Percentiles rank a stretch among this genome's conserved stretches.
Evolutionary conservation across 768 basidiomycete genomes (phyloP).

Genomic region (Mycena epipterygia): DNA sequence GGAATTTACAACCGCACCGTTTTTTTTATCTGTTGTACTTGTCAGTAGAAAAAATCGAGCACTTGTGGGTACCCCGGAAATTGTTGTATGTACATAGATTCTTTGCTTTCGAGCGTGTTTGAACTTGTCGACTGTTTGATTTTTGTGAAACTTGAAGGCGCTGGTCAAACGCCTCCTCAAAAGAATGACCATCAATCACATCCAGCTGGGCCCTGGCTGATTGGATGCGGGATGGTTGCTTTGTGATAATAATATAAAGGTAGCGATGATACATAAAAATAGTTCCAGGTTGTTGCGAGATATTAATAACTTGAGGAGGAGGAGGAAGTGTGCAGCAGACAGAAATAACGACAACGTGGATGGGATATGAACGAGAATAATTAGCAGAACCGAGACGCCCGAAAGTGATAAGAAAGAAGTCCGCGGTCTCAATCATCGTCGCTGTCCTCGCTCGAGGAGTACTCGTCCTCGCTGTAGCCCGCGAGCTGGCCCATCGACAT

Average conservation of each 20-base stretch:
- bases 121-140: too few relatives aligned
- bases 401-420: too few relatives aligned
- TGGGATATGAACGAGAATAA: background rate
- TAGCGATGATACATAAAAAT: conserved; percentile 11
- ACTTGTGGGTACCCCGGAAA: background rate
- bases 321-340: background rate
- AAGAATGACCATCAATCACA: too few relatives aligned
- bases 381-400: background rate
- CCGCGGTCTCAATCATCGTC: conserved; percentile 57
- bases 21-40: conserved; percentile 15
- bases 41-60: conserved; percentile 7
- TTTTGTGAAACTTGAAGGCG: too few relatives aligned
- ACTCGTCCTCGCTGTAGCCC: conserved; percentile 56
- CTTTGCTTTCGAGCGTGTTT: background rate
- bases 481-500: conserved; percentile 67
- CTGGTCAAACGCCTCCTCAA: too few relatives aligned
- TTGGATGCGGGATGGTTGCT: too few relatives aligned
- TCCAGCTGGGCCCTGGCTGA: too few relatives aligned
- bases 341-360: background rate
- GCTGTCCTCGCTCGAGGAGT: conserved; percentile 67
- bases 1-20: conserved; percentile 1
- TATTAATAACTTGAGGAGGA: conserved; percentile 17
- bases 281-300: background rate
- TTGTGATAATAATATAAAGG: too few relatives aligned
- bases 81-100: background rate